Base-by-base conservation (phyloP, 2,329 filamentous ascomycete species). In the Botrytis fabae region DNA sequence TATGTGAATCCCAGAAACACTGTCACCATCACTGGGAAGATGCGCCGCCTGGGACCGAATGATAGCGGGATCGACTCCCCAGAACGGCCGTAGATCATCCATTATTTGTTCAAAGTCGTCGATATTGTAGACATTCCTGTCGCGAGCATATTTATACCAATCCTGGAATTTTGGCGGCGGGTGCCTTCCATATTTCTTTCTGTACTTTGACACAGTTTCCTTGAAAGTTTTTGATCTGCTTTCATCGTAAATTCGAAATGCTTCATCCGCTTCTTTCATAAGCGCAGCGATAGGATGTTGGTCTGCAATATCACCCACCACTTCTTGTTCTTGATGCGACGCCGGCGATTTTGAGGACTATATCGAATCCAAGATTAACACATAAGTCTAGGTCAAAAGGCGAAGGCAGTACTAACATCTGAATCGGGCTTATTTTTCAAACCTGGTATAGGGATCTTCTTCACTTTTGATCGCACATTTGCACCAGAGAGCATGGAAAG, bases 81-180 rank as follows among this genome's bases (percentile, higher is more conserved):
- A 91, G 77, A 88, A 90, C 2, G 89, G 89, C 63, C 86, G 82
- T 70, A 91, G 78, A 78, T 91, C 89, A 75, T 89, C 86, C 82
- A 90, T 89, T 73, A 91, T 88, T 74, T 89, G 88, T 78, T 90
- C 87, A 81, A 90, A 91, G 71, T 89, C 86, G 77, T 91, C 89
- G 57, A 91, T 83, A 16, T 90, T 83, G 72, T 90, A 80, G n/a
- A 87, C 85, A 51, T 88, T 82, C 61, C 83, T 83, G 40, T 86
- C 82, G 32, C 81, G 77, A 10, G 89, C 89, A 72, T 87, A 88
- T 46, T 83, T 80, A 76, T 88, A 85, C 89, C 89, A 91, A 64
- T 84, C 81, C 74, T 89, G 85, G 77, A 91, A 91, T n/a, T 87
- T 87, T 0, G 89, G 89, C 5, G 89, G 89, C 2, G 89, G 89